Evolutionary conservation across 2,329 filamentous ascomycete genomes (phyloP), one percentile per base, ranked within the genome.

Genomic region (Epichloe elymi): DNA sequence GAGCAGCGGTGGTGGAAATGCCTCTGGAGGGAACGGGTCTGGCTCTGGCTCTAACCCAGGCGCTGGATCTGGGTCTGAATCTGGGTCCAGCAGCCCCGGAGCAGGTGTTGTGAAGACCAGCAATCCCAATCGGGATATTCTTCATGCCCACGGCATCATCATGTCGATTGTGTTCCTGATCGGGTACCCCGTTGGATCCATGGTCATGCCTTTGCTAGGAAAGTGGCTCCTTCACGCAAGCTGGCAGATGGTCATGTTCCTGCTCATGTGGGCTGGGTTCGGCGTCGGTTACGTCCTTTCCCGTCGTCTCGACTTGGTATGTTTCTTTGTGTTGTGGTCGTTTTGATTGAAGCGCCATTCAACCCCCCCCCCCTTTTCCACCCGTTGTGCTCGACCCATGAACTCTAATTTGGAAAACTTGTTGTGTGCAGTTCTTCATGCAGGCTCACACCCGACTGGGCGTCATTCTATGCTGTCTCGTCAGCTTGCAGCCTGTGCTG

Each of bases 231-330:
- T 79, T n/a, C 82, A 85, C 59, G 77, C 71, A 6, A 64, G 64
- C 8, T 74, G 76, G 64, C 81, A 85, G 62, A 57, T 69, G 2
- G 51, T 81, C 14, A 68, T 72, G 41, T 77, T 80, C 59, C 52
- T 76, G n/a, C 65, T 73, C 42, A 79, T 83, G 74, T 80, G 80
- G 70, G 73, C 68, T 10, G 79, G 75, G 11, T 79, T 84, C 49
- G 79, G 67, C 3, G 58, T 82, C 14, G 82, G 82, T 19, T 66
- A 80, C 35, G 67, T 72, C 40, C 61, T 70, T 4, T 71, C 75
- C 15, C 57, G 65, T 10, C 64, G 71, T n/a, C 58, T 59, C 0
- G 61, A 64, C 41, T 59, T 63, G 55, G 76, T 79, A 65, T 63
- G 73, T 68, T 46, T 52, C 51, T 51, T 48, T 12, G 5, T 5